These are phyloP conservation scores for Dothistroma septosporum DNA, from an alignment of 2,329 filamentous ascomycete species.

Conservation along the genomic window DNA sequence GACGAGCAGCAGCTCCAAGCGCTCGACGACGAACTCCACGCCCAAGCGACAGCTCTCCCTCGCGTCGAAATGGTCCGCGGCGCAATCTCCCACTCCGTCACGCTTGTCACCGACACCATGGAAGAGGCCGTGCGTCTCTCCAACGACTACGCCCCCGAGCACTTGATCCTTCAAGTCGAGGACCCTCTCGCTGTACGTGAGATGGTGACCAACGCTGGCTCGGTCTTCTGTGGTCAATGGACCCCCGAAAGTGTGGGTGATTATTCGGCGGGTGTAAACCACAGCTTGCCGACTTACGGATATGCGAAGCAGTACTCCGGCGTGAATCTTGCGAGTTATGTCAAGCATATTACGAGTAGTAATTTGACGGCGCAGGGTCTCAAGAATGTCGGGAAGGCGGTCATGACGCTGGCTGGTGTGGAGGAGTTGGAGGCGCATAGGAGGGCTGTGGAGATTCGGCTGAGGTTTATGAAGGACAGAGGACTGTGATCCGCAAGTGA, in stretches of 20 bases:
- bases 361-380: slow-evolving; percentile 83
- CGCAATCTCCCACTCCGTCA: slow-evolving; percentile 86
- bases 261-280: slow-evolving; percentile 96
- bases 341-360: slow-evolving; percentile 96
- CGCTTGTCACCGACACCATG: slow-evolving; percentile 70
- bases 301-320: slow-evolving; percentile 98
- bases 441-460: slow-evolving; percentile 62
- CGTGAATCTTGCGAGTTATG: slow-evolving; percentile 90
- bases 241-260: slow-evolving; percentile 97
- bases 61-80: slow-evolving; percentile 90
- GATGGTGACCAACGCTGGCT: slow-evolving; percentile 86
- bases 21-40: slow-evolving; percentile 87
- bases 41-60: slow-evolving; percentile 79
- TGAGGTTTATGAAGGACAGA: slow-evolving; percentile 37
- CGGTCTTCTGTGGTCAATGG: slow-evolving; percentile 93
- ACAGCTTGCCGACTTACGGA: slow-evolving; percentile 93
- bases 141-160: slow-evolving; percentile 94
- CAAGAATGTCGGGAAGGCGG: slow-evolving; percentile 76
- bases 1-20: slow-evolving; percentile 67
- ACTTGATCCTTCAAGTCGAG: slow-evolving; percentile 85
- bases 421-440: slow-evolving; percentile 94
- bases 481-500: background rate
- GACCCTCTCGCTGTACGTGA: slow-evolving; percentile 71
- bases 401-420: slow-evolving; percentile 92
- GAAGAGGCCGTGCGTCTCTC: slow-evolving; percentile 74